Base-by-base conservation (phyloP, 495 filamentous ascomycete species). In the Aspergillus homomorphus region DNA sequence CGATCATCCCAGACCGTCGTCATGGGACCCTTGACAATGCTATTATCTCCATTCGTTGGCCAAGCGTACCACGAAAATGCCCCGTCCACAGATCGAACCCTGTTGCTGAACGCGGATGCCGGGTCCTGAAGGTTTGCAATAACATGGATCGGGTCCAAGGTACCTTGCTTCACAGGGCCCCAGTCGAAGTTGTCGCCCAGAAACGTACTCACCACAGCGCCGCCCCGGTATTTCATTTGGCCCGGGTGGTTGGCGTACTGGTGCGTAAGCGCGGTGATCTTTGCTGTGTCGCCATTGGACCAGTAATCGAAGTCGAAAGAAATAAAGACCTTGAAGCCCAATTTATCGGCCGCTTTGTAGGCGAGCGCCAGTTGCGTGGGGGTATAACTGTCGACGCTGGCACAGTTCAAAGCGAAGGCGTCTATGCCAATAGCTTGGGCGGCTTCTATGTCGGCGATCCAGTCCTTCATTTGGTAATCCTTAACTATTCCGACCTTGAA, bases 341-440 rank as follows among this genome's bases (percentile, higher is more conserved):
- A 52, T 20, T 64, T 57, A 42, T 69, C 52, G 28, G 76, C 76
- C n/a, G 70, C 70, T 23, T 69, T 44, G 63, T 79, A 79, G 24
- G 77, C 74, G 21, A 68, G 60, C 21, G 70, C 71, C 1, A 78
- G 66, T 20, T 73, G 70, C 18, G 58, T 66, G 21, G 68, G 66
- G 0, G 67, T 76, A 62, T 72, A 73, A 14, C 43, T 62, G 54
- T 74, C 66, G 44, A 71, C 63, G 26, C 72, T 73, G 23, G 75
- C 73, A 53, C 75, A 78, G 63, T 79, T 77, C 24, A 79, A 60
- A 9, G 75, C 76, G 53, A 79, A 79, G 28, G 70, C 77, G 52
- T 78, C 76, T 28, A 79, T 75, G 51, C 76, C 77, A 15, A 71
- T 77, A 16, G 64, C 62, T 56, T 74, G 66, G 20, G 77, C 77